These are phyloP conservation scores for Fomitopsis betulina DNA, from an alignment of 1,284 basidiomycete genomes.

Conservation along the genomic window DNA sequence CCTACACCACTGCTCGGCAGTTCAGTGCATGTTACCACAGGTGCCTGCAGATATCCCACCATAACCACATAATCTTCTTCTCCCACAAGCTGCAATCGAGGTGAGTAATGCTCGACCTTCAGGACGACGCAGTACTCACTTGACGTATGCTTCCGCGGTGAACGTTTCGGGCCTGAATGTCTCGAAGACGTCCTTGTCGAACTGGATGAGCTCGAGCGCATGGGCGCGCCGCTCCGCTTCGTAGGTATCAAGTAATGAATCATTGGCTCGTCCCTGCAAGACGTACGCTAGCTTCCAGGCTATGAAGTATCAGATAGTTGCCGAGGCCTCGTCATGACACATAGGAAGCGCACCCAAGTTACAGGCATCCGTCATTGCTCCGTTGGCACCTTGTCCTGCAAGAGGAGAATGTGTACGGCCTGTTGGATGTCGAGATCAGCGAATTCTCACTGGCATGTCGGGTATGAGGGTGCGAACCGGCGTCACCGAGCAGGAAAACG, in stretches of 20 bases:
- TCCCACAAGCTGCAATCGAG: background rate
- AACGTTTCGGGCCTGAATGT: background rate
- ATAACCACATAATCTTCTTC: background rate
- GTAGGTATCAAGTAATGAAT: background rate
- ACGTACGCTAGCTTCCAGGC: conserved; percentile 8
- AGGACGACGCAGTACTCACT: background rate
- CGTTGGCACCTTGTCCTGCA: background rate
- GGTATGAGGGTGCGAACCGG: background rate
- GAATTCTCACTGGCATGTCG: background rate
- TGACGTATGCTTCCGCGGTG: background rate
- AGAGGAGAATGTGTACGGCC: background rate
- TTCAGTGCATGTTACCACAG: no score
- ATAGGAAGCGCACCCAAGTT: background rate
- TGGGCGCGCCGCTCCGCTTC: conserved; percentile 3
- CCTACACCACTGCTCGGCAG: background rate
- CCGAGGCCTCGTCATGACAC: background rate
- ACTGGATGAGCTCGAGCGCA: conserved; percentile 1
- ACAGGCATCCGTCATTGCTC: background rate
- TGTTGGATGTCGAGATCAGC: background rate
- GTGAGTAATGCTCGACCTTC: background rate
- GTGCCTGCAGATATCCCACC: background rate
- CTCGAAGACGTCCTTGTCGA: conserved; percentile 5
- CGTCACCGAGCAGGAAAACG: background rate
- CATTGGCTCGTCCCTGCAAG: background rate
- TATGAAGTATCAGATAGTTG: background rate